Evolutionary conservation across 1,284 basidiomycete species (phyloP), one percentile per base, ranked within the genome.

Genomic region (Austroboletus niveus): DNA sequence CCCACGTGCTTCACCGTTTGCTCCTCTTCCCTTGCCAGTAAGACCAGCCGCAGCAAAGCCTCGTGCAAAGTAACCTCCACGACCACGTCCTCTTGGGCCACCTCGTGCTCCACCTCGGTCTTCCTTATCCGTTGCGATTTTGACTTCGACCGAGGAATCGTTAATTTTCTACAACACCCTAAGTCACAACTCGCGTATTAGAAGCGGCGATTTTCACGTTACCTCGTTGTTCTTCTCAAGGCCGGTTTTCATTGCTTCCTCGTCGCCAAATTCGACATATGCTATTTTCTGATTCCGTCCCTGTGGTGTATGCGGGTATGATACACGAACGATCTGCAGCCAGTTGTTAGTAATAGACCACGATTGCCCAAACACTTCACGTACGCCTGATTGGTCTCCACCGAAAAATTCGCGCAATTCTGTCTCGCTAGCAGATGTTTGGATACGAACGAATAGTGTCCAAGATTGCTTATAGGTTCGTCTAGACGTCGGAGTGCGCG

Each of bases 251-350:
- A 94, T 90, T 22, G 83, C 77, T 43, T 86, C 87, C 63, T 94
- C 91, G 60, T 88, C 87, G 8, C 81, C 86, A 69, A 94, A 95
- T 66, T 95, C 93, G 53, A 94, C 82, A 61, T 93, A 95, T 1
- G 83, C 89, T 52, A 89, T 74, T 59, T 75, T 84, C 59, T 75
- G 71, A 51, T 57, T 73, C 51, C 80, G 79, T 27, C 79, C 78
- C 7, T 71, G 60, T 54, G 69, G 75, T 45, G 54, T 56, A 39
- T 69, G 60, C 1, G 87, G 87, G 57, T 89, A 80, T 60, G 82
- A 81, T 56, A 94, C 77, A 50, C 80, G 77, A 32, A 81, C 85
- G 61, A 94, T 88, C 87, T 93, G 56, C 6, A 54, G 34, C 12
- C 2, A 29, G 8, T 45, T 34, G 42, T 57, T 27, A 56, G 51